Conservation (phyloP, 2,329 filamentous ascomycete species). For the Dothideomycetes sp. region DNA sequence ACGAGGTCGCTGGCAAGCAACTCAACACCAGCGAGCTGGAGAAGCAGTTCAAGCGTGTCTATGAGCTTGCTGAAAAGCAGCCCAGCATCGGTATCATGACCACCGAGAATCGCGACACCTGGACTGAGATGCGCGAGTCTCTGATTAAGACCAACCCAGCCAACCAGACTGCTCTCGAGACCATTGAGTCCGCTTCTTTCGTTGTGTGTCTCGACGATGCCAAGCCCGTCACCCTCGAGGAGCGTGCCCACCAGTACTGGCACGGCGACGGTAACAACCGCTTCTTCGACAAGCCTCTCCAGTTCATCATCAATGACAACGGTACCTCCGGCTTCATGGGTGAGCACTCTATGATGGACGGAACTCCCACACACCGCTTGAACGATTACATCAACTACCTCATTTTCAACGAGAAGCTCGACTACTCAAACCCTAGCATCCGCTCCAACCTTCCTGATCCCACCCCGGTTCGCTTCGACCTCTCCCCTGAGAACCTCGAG, state of each 20-base stretch:
- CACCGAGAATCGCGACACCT: constrained; percentile 84
- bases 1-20: constrained; percentile 72
- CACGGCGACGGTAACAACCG: constrained; percentile 92
- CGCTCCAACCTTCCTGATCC: constrained; percentile 81
- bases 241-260: constrained; percentile 95
- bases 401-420: constrained; percentile 90
- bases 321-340: constrained; percentile 96
- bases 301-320: constrained; percentile 98
- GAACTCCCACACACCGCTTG: constrained; percentile 89
- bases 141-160: constrained; percentile 65
- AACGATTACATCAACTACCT: constrained; percentile 90
- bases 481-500: constrained; percentile 60
- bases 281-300: constrained; percentile 96
- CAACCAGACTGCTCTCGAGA: constrained; percentile 67
- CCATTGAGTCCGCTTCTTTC: constrained; percentile 82
- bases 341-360: constrained; percentile 99
- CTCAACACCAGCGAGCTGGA: constrained; percentile 85
- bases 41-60: constrained; percentile 75
- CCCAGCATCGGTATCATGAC: constrained; percentile 77
- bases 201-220: constrained; percentile 89
- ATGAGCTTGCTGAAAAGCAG: constrained; percentile 61
- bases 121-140: constrained; percentile 67
- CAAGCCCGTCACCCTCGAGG: constrained; percentile 81
- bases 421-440: constrained; percentile 66
- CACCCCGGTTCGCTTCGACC: constrained; percentile 62